Conservation (phyloP, 768 basidiomycete species). For the Podaxis sp. region DNA sequence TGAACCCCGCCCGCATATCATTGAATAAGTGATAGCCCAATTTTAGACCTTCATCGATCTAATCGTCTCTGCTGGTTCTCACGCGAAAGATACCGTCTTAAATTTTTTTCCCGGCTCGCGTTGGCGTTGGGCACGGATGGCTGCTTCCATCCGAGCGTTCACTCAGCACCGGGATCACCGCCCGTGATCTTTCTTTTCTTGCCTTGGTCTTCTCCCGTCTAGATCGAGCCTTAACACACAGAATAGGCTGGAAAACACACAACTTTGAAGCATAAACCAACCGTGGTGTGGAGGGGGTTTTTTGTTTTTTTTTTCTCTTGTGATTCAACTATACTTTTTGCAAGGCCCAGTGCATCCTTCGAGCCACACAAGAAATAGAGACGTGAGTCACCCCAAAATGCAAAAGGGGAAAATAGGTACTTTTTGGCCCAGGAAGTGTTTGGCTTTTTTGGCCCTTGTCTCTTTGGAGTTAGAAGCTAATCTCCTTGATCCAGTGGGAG, state of each 20-base stretch:
- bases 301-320: conserved; percentile 43
- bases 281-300: conserved; percentile 33
- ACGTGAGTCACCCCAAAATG: background rate
- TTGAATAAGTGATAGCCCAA: no score
- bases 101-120: background rate
- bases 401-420: background rate
- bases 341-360: conserved; percentile 49
- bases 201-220: conserved; percentile 40
- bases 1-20: no score
- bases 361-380: background rate
- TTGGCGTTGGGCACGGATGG: background rate
- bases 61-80: background rate
- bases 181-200: conserved; percentile 23
- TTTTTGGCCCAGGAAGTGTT: background rate
- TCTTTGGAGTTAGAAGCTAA: background rate
- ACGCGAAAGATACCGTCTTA: background rate
- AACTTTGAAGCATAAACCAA: background rate
- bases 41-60: no score
- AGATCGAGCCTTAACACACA: conserved; percentile 25
- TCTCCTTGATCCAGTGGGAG: background rate
- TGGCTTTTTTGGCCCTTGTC: background rate
- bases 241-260: background rate
- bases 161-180: background rate
- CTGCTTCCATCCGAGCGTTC: background rate
- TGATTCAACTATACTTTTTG: conserved; percentile 42